Conservation (phyloP, 345 rosid genomes). For the Sisymbrium altissimum region DNA sequence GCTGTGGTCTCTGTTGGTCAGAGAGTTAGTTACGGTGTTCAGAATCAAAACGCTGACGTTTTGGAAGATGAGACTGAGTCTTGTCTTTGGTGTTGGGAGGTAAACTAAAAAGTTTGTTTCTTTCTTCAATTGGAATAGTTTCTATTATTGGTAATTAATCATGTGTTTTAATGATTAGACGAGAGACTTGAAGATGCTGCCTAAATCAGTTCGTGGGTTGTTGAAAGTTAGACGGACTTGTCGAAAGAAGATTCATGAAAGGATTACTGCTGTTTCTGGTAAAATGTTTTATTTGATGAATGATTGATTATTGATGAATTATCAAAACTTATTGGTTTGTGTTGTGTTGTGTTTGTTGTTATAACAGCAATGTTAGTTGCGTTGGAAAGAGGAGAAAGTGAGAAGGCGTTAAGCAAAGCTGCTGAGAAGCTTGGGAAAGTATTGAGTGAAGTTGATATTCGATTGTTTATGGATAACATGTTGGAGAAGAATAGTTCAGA, state of each 20-base stretch:
- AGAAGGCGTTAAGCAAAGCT: conserved; percentile 40
- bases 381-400: conserved; percentile 43
- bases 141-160: neutral
- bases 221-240: conserved; percentile 66
- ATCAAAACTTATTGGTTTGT: conserved; percentile 15
- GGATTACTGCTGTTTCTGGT: conserved; percentile 79
- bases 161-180: conserved; percentile 45
- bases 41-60: conserved; percentile 69
- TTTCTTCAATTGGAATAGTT: neutral
- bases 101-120: neutral
- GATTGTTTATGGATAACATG: conserved; percentile 49
- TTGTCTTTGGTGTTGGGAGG: conserved; percentile 99
- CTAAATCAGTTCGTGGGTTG: conserved; percentile 49
- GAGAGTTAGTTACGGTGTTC: conserved; percentile 70
- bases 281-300: conserved; percentile 3
- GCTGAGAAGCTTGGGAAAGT: conserved; percentile 61
- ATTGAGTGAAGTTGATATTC: conserved; percentile 58
- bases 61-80: conserved; percentile 63
- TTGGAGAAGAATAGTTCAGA: conserved; percentile 49
- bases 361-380: conserved; percentile 56
- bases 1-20: conserved; percentile 68
- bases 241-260: conserved; percentile 78
- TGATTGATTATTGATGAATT: no score
- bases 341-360: conserved; percentile 1
- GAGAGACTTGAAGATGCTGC: conserved; percentile 70